Evolutionary conservation across 1,139 yeast genomes (phyloP), one percentile per base, ranked within the genome.

Genomic region (Yamadazyma oceani): DNA sequence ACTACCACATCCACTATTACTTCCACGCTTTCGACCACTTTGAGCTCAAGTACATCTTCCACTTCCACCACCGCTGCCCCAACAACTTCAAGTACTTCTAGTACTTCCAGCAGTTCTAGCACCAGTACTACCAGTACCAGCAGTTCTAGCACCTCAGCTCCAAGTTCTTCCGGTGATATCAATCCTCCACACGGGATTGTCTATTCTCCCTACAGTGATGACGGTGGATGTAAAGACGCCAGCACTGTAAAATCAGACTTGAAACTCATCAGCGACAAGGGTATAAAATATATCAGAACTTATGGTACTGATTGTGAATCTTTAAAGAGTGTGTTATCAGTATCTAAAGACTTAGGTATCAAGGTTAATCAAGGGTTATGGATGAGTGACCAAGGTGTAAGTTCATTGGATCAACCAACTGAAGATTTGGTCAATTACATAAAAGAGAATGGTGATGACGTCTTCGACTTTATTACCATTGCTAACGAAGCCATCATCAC

Each of bases 271-370:
- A 53, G 62, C 27, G 57, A 75, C 39, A 81, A 80, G 53, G 87
- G 89, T 37, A 81, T 88, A 49, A 57, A 64, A 26, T 72, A 73
- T 36, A 64, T 89, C 40, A 80, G 97, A 66, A 62, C 86, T 37
- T 89, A 89, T 56, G 95, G 95, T 50, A 82, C 87, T 39, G 96
- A 89, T 58, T 89, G 97, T 67, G 70, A 78, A 55, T 78, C 86
- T 17, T 63, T 85, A 43, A 57, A 72, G 23, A 80, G 84, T 2
- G 80, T 88, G 28, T 73, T 81, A 50, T 86, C 92, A 34, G 75
- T 72, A 35, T 76, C 84, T 44, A 53, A 57, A n/a, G 41, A 61
- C 10, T 64, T 84, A 36, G 96, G 95, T 2, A 60, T 89, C 37
- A 78, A 66, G 34, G 80, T 89, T 36, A 84, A 85, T 60, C 96